These are phyloP conservation scores for Plicaturopsis crispa DNA, from an alignment of 768 basidiomycete species.

Conservation along the genomic window DNA sequence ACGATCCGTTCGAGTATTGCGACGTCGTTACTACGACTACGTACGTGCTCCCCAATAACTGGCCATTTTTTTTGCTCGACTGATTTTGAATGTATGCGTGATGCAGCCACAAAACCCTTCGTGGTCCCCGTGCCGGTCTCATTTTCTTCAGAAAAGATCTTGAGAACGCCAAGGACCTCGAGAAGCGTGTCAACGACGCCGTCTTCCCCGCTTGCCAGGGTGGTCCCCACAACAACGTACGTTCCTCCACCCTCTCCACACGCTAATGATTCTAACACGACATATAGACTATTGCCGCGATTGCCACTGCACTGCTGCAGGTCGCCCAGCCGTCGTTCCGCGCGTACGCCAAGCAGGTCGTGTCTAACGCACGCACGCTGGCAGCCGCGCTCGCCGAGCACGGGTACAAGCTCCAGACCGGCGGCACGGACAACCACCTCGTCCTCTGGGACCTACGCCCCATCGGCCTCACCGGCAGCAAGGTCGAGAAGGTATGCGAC, in stretches of 20 bases:
- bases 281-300: constrained; percentile 80
- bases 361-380: constrained; percentile 78
- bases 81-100: constrained; percentile 2
- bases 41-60: constrained; percentile 34
- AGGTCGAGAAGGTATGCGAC: constrained; percentile 98
- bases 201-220: constrained; percentile 99
- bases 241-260: constrained; percentile 13
- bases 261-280: not conserved
- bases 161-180: constrained; percentile 74
- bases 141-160: constrained; percentile 98
- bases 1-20: constrained; percentile 90
- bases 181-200: constrained; percentile 95
- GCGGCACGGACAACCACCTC: constrained; percentile 95
- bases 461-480: constrained; percentile 92
- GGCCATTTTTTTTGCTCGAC: not conserved
- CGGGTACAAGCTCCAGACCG: constrained; percentile 95
- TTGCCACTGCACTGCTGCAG: constrained; percentile 90
- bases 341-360: constrained; percentile 90
- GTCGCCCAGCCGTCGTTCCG: constrained; percentile 86
- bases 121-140: constrained; percentile 94
- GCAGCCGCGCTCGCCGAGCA: constrained; percentile 62
- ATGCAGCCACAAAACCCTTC: constrained; percentile 90
- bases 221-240: constrained; percentile 96
- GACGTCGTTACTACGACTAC: constrained; percentile 98
- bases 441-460: constrained; percentile 97